phyloP scores from a whole-genome alignment of 2,329 filamentous ascomycete genomes.

The Tolypocladium guangdongense region DNA sequence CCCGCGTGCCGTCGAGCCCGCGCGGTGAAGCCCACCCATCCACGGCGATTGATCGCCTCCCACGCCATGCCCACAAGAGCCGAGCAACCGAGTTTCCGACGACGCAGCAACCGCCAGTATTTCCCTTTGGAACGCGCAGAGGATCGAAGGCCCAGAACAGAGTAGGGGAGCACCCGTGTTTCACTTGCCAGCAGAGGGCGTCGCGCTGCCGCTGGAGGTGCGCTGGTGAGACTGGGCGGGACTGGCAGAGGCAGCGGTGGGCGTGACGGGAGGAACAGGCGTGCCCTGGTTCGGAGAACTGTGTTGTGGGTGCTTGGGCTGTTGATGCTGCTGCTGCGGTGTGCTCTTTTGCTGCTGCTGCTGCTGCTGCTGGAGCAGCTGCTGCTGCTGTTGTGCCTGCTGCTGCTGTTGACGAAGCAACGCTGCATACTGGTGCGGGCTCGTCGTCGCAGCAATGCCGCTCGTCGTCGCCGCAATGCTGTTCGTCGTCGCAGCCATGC shows the following conservation, averaged over 20 bases:
- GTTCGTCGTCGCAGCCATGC: conserved; percentile 36
- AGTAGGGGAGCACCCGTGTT: neutral
- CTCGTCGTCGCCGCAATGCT: conserved; percentile 37
- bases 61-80: neutral
- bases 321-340: conserved; percentile 13
- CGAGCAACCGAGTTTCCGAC: neutral
- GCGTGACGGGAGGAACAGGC: neutral
- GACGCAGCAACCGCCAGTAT: neutral
- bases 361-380: conserved; percentile 10
- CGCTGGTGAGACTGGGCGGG: conserved; percentile 17
- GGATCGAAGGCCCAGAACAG: neutral
- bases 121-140: too few relatives aligned
- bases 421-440: conserved; percentile 49
- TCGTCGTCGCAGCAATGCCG: conserved; percentile 35
- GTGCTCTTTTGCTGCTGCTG: conserved; percentile 16
- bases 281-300: neutral
- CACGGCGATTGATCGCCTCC: neutral
- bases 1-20: neutral
- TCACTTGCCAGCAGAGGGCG: conserved; percentile 21
- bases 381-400: conserved; percentile 22
- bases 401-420: conserved; percentile 45
- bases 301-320: conserved; percentile 7
- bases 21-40: neutral
- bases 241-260: conserved; percentile 6
- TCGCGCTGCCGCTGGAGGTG: conserved; percentile 28